These are phyloP conservation scores for Ottelia alismoides DNA, from an alignment of 106 monocot genomes.

Conservation along the genomic window DNA sequence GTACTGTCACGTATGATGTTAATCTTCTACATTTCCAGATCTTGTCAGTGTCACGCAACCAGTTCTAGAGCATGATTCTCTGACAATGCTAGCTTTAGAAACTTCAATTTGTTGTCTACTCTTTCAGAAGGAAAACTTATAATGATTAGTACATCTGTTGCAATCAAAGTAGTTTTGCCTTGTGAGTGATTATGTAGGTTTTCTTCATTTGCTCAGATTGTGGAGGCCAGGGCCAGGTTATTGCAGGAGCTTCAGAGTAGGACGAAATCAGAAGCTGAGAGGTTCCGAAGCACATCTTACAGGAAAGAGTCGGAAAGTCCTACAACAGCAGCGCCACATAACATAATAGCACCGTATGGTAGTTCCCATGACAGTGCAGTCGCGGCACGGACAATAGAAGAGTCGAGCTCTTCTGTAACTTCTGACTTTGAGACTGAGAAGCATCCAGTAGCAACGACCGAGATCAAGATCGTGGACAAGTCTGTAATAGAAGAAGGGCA, in stretches of 20 bases:
- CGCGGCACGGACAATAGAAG: neutral
- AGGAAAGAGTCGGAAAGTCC: neutral
- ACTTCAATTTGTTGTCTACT: too few relatives aligned
- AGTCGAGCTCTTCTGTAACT: neutral
- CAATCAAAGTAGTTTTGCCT: too few relatives aligned
- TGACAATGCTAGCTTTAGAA: too few relatives aligned
- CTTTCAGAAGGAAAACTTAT: too few relatives aligned
- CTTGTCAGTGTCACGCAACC: too few relatives aligned
- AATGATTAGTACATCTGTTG: too few relatives aligned
- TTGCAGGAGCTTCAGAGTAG: neutral
- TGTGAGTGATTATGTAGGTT: too few relatives aligned
- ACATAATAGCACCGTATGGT: neutral
- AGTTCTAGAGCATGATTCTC: too few relatives aligned
- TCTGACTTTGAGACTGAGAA: neutral
- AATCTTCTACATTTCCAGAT: too few relatives aligned
- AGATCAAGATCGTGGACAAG: neutral
- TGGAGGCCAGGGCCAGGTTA: constrained; percentile 3
- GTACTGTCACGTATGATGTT: too few relatives aligned
- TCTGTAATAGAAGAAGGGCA: neutral
- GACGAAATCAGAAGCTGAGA: neutral
- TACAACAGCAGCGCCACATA: neutral
- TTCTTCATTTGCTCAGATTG: neutral
- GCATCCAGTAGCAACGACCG: neutral
- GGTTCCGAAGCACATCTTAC: neutral
- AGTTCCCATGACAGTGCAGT: neutral